These are phyloP conservation scores for Hypomontagnella monticulosa DNA, from an alignment of 495 filamentous ascomycete species.

Conservation along the genomic window DNA sequence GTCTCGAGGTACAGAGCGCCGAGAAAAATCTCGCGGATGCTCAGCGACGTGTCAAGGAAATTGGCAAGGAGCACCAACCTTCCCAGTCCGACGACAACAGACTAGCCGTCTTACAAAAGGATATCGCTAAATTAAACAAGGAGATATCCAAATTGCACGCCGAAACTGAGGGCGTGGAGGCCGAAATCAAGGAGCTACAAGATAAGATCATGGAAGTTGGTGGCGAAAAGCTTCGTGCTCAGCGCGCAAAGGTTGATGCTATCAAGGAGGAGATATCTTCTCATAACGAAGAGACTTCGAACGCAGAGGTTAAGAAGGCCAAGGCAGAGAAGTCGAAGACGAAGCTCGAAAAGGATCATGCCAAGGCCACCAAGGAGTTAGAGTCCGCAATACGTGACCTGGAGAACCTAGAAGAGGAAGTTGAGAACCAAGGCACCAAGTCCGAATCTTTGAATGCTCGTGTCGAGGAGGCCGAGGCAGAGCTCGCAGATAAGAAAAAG, in stretches of 20 bases:
- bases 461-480: conserved; percentile 88
- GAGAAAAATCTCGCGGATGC: conserved; percentile 85
- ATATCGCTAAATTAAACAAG: conserved; percentile 75
- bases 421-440: conserved; percentile 76
- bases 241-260: conserved; percentile 93
- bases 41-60: conserved; percentile 82
- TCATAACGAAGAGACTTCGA: conserved; percentile 81
- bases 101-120: conserved; percentile 74
- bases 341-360: conserved; percentile 85
- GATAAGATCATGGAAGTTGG: conserved; percentile 98
- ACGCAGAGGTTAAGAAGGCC: conserved; percentile 81
- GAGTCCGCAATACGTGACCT: conserved; percentile 74
- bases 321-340: conserved; percentile 92
- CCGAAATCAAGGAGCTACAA: conserved; percentile 89
- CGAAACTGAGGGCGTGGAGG: conserved; percentile 86
- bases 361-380: conserved; percentile 79
- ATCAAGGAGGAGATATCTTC: conserved; percentile 86
- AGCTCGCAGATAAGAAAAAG: conserved; percentile 79
- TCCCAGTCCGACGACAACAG: conserved; percentile 81
- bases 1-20: conserved; percentile 87
- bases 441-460: conserved; percentile 75
- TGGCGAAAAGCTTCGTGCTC: conserved; percentile 87
- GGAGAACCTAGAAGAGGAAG: conserved; percentile 77
- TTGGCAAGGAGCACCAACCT: conserved; percentile 79
- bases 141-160: conserved; percentile 82